Evolutionary conservation across 768 basidiomycete species (phyloP), one percentile per base, ranked within the genome.

Genomic region (Mycena olivaceomarginata): DNA sequence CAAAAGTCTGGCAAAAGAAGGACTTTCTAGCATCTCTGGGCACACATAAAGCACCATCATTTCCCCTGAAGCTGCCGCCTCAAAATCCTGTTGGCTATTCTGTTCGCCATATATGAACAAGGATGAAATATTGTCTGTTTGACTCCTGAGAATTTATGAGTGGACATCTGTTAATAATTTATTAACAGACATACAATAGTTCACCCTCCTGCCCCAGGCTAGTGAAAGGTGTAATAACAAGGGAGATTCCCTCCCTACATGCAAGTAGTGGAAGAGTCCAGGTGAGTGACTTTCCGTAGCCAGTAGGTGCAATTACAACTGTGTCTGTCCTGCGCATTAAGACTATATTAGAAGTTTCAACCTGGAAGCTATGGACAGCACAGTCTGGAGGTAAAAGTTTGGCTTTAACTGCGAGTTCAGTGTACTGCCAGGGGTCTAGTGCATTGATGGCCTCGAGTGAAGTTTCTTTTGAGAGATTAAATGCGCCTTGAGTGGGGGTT

Each of bases 21-120:
- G 82, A 39, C 73, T 82, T 53, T 83, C 80, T 39, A 82, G 79
- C 82, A 83, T 83, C 67, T 83, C 82, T 5, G 79, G 77, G 62
- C 82, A 83, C 6, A 76, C 76, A 67, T 80, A 83, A 20, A 82
- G 40, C 4, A 83, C 71, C 5, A 70, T 70, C 70, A 72, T 80
- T 6, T 66, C 70, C 7, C 73, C 80, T 6, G 41, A 4, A 18
- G 79, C 79, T 10, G 78, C 70, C 16, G 65, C 13, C n/a, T 76
- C 74, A 39, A 81, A 77, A n/a, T 62, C 48, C 7, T 40, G 53
- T 11, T 63, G 41, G 12, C 46, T 51, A 22, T 78, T 74, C 15
- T 69, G 67, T 46, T 80, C 74, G 2, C 76, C 76, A 48, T 81
- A 73, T 73, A 80, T 16, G 69, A 74, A 75, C 69, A 74, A 15